Percentiles rank a stretch among this genome's conserved stretches.
These are phyloP conservation scores for Zostera marina DNA, from an alignment of 116 monocot species.

Conservation along the genomic window DNA sequence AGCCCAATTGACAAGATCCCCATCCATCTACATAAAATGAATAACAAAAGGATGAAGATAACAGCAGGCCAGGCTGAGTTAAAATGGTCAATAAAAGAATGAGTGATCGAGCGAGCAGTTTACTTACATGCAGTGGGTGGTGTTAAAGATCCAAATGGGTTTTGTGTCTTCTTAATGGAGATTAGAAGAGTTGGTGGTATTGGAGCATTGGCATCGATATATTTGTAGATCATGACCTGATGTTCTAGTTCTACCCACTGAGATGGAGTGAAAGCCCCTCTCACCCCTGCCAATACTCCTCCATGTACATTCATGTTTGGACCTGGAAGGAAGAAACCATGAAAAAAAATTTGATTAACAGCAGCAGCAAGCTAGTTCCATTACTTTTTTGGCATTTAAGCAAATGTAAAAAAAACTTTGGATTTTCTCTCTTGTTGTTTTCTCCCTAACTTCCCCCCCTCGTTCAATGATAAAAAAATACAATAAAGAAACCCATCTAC, in stretches of 20 bases:
- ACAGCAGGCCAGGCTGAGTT: neutral
- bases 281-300: slow-evolving; percentile 35
- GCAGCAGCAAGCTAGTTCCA: no score
- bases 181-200: slow-evolving; percentile 67
- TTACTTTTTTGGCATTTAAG: no score
- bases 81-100: neutral
- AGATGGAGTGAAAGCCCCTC: slow-evolving; percentile 84
- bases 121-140: slow-evolving; percentile 43
- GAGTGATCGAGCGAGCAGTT: neutral
- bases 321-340: slow-evolving; percentile 5
- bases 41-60: neutral
- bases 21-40: slow-evolving; percentile 44
- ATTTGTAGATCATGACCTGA: slow-evolving; percentile 90
- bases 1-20: slow-evolving; percentile 58
- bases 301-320: slow-evolving; percentile 38
- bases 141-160: slow-evolving; percentile 28
- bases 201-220: slow-evolving; percentile 61
- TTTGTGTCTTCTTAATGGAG: slow-evolving; percentile 54
- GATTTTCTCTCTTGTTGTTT: neutral
- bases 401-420: no score
- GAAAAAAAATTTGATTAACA: no score
- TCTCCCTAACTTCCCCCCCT: neutral
- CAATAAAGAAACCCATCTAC: neutral
- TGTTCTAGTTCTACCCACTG: slow-evolving; percentile 96
- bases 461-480: neutral